Evolutionary conservation across 306 rosid genomes (phyloP), one percentile per base, ranked within the genome.

Genomic region (Carpinus viminea): DNA sequence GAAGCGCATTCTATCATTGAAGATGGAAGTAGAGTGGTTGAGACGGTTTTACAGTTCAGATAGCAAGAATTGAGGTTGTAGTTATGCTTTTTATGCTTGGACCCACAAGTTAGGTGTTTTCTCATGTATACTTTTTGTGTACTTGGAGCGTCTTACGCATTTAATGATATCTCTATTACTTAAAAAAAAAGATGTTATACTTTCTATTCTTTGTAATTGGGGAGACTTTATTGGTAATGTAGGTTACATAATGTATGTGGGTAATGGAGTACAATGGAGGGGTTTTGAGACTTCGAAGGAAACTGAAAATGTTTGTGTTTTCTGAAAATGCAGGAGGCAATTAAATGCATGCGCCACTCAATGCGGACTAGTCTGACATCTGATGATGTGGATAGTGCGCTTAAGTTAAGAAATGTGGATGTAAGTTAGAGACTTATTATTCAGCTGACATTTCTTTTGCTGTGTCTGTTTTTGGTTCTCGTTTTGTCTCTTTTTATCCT

Each of bases 321-420:
- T 36, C 51, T 78, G 71, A 79, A 84, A 74, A 61, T 62, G 73
- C 87, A 94, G 98, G 98, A 94, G 85, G 90, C 98, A 10, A 86
- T 94, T 74, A 94, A 92, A 84, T 94, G 98, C 80, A 94, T 94
- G 98, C 94, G 93, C 51, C 98, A 94, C 75, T 88, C 97, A 0
- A 90, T 68, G 82, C 79, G 98, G 80, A 91, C 97, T 65, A 74
- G 74, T 70, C 90, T 94, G 70, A 85, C 89, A 16, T 57, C 92
- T 4, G 90, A 88, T 43, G 98, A 92, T 80, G 97, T 92, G 31
- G 98, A 94, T 86, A 68, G 87, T 66, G 98, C 98, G 31, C 95
- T 94, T 81, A 89, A 91, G 69, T 88, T 94, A 79, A 87, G 95
- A 81, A 89, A 92, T 64, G 87, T 94, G 61, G 97, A 94, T 91